Evolutionary conservation across 208 protist species (phyloP).

Genomic region (Leishmania amazonensis): DNA sequence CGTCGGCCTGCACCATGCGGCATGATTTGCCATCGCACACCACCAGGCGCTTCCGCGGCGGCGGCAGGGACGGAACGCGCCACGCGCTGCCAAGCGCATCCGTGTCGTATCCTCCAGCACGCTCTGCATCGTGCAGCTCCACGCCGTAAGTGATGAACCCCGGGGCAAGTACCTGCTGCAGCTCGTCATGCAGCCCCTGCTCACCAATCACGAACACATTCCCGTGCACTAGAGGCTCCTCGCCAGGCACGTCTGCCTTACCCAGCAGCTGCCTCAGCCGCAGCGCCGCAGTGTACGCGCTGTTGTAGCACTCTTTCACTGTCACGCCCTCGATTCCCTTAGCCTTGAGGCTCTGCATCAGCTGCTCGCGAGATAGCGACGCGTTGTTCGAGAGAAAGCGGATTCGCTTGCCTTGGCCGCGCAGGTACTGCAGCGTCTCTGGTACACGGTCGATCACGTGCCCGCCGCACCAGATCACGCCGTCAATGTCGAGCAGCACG

Average conservation of each 20-base stretch:
- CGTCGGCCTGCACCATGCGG: constrained; percentile 27
- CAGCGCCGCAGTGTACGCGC: constrained; percentile 64
- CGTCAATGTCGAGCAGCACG: constrained; percentile 76
- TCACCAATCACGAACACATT: constrained; percentile 80
- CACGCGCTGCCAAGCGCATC: constrained; percentile 34
- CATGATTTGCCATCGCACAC: constrained; percentile 35
- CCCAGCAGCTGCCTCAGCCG: constrained; percentile 43
- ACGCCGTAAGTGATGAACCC: constrained; percentile 76
- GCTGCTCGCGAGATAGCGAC: constrained; percentile 43
- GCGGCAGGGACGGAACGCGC: constrained; percentile 13
- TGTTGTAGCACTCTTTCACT: constrained; percentile 65
- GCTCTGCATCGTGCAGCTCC: constrained; percentile 61
- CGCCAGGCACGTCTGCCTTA: neutral
- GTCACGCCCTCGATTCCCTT: constrained; percentile 53
- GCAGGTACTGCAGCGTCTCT: constrained; percentile 61
- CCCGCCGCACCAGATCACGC: constrained; percentile 64
- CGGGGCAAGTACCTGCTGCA: constrained; percentile 55
- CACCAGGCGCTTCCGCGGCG: constrained; percentile 34
- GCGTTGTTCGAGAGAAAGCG: constrained; percentile 84
- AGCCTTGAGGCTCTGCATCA: constrained; percentile 35
- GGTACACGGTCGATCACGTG: constrained; percentile 48
- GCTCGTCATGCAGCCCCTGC: constrained; percentile 68
- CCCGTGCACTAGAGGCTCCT: constrained; percentile 45
- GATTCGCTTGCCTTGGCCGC: constrained; percentile 47
- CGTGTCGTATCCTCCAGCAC: constrained; percentile 42